These are phyloP conservation scores for Rhizopogon sp. DNA, from an alignment of 768 basidiomycete species.

Conservation along the genomic window DNA sequence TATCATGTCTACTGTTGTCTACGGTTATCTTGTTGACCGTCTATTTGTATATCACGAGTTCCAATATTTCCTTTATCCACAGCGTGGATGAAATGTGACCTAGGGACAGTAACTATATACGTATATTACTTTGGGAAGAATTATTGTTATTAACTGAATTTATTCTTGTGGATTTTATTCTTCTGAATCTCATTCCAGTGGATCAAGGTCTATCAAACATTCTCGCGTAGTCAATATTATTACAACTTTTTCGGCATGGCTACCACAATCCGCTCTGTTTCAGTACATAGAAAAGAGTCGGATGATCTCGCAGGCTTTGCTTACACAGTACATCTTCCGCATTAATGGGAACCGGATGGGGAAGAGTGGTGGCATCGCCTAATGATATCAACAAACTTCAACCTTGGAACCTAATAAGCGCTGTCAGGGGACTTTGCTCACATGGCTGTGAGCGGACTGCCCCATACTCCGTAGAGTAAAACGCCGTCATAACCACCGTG, in stretches of 20 bases:
- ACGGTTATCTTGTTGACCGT: not conserved
- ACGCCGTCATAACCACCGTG: slow-evolving; percentile 1
- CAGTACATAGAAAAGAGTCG: not conserved
- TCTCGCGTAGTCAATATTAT: too few relatives aligned
- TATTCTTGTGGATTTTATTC: not conserved
- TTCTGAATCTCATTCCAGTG: too few relatives aligned
- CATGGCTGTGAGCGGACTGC: not conserved
- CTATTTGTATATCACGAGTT: not conserved
- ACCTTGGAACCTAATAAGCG: not conserved
- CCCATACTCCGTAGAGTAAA: not conserved
- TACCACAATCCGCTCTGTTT: not conserved
- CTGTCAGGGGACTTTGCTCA: not conserved
- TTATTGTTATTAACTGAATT: not conserved
- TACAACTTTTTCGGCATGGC: not conserved
- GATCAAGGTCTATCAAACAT: not conserved
- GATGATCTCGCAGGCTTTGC: not conserved
- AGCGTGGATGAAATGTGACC: not conserved
- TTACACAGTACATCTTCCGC: not conserved
- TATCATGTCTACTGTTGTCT: not conserved
- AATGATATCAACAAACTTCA: too few relatives aligned
- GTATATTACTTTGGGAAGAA: not conserved
- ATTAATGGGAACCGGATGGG: not conserved
- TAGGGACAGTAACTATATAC: not conserved
- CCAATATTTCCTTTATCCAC: not conserved
- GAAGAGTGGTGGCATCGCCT: not conserved